phyloP scores from a whole-genome alignment of 257 asterid species.

The Solanum acaule region DNA sequence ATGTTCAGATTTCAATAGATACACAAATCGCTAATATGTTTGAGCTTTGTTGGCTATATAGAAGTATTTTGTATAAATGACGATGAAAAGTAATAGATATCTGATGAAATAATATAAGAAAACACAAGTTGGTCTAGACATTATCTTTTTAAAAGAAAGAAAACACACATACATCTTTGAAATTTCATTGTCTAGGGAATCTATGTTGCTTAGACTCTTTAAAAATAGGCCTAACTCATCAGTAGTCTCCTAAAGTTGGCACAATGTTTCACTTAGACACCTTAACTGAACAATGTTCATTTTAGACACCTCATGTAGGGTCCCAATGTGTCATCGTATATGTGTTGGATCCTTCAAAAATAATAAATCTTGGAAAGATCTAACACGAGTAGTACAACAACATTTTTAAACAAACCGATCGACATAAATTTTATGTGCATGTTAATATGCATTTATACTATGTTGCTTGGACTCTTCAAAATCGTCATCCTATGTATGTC shows the following conservation, averaged over 20 bases:
- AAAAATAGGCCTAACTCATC: no score
- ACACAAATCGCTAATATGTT: background rate
- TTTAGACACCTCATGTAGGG: no score
- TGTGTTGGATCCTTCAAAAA: background rate
- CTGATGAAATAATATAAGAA: background rate
- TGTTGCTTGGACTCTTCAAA: background rate
- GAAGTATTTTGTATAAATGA: background rate
- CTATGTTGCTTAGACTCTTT: background rate
- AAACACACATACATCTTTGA: background rate
- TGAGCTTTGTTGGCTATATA: background rate
- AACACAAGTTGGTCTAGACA: background rate
- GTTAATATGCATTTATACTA: background rate
- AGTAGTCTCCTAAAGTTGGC: no score
- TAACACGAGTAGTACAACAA: background rate
- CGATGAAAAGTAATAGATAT: background rate
- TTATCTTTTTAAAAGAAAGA: background rate
- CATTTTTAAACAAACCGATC: background rate
- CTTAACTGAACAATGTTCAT: no score
- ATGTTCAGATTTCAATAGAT: background rate
- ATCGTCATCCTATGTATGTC: fast-evolving
- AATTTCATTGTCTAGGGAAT: background rate
- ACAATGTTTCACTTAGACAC: no score
- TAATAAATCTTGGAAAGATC: background rate
- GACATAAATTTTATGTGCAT: fast-evolving
- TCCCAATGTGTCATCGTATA: fast-evolving